These are phyloP conservation scores for Trichothecium roseum DNA, from an alignment of 2,329 filamentous ascomycete species.

Conservation along the genomic window DNA sequence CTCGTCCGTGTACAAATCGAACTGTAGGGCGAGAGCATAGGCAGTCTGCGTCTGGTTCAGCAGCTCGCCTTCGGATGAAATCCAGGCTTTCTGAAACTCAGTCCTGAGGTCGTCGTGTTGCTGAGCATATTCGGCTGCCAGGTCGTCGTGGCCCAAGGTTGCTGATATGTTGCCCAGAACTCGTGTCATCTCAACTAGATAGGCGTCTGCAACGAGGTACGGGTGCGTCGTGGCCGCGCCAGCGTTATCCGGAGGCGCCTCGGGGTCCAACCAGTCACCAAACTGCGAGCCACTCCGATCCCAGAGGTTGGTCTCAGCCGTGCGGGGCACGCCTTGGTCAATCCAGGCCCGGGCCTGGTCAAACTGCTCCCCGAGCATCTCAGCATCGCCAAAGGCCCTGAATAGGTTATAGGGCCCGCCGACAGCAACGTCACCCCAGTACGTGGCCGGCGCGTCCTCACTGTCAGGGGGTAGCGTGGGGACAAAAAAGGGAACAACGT, in stretches of 20 bases:
- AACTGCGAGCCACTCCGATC: conserved; percentile 23
- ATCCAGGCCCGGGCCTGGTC: conserved; percentile 29
- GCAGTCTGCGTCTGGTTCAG: conserved; percentile 29
- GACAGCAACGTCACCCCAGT: conserved; percentile 8
- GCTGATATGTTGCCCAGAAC: conserved; percentile 23
- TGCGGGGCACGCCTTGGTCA: conserved; percentile 22
- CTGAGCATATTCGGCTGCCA: conserved; percentile 11
- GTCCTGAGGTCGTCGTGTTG: conserved; percentile 11
- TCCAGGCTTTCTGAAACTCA: conserved; percentile 21
- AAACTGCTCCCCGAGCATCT: conserved; percentile 25
- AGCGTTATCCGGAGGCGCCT: conserved; percentile 28
- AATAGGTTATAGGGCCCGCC: conserved; percentile 29
- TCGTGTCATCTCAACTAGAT: conserved; percentile 30
- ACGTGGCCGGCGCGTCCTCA: conserved; percentile 4
- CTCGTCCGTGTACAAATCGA: conserved; percentile 18
- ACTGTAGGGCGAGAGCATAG: conserved; percentile 24
- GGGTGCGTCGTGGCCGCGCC: conserved; percentile 27
- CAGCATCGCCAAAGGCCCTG: conserved; percentile 23
- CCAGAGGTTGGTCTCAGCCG: conserved; percentile 26
- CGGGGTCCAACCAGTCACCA: conserved; percentile 39
- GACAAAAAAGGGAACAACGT: conserved; percentile 16
- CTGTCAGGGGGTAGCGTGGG: conserved; percentile 15
- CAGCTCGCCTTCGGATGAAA: conserved; percentile 16
- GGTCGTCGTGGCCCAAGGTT: conserved; percentile 17
- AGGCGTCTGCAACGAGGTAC: conserved; percentile 33